Evolutionary conservation across 257 asterid species (phyloP), one percentile per base, ranked within the genome.

Genomic region (Nicotiana attenuata): DNA sequence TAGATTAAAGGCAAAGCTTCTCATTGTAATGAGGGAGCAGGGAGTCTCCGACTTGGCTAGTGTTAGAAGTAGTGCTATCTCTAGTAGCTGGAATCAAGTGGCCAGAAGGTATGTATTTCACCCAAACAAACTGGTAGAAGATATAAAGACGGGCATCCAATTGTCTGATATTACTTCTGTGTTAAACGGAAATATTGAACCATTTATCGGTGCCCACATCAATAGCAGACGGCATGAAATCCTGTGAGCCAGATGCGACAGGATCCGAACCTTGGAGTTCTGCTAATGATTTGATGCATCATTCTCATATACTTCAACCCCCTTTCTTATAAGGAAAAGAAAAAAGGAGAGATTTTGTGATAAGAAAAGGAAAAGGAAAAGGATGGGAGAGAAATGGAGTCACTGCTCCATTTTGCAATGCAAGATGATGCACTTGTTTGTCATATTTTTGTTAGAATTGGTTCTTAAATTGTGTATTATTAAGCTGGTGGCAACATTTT

Each of bases 1-100:
- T 84, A 95, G 97, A 24, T 84, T 94, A 64, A 94, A 92, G 86
- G 95, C 97, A 55, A 94, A 88, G 61, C 95, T 94, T 61, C 92
- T 92, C 59, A 69, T 86, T 3, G 57, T 89, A 20, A 17, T 88
- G 91, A 84, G 77, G 82, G 91, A 86, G 53, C 91, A 89, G 68
- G 85, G 91, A 69, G 52, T 88, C 29, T 80, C 89, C 5, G 78
- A 77, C 22, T 81, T 89, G 19, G 82, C 87, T 59, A 76, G 82
- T 85, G 85, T 91, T 69, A 68, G 83, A 57, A 84, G 80, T 67
- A 87, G 66, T 59, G 88, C 63, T 78, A 31, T 82, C 45, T 75
- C 38, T 81, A 88, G 88, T 67, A 17, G 63, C 16, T 86, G 90
- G 95, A 87, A 85, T 76, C 91, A 71, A 83, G 95, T 88, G 78